Evolutionary conservation across 345 rosid genomes (phyloP).

Genomic region (Corchorus capsularis): DNA sequence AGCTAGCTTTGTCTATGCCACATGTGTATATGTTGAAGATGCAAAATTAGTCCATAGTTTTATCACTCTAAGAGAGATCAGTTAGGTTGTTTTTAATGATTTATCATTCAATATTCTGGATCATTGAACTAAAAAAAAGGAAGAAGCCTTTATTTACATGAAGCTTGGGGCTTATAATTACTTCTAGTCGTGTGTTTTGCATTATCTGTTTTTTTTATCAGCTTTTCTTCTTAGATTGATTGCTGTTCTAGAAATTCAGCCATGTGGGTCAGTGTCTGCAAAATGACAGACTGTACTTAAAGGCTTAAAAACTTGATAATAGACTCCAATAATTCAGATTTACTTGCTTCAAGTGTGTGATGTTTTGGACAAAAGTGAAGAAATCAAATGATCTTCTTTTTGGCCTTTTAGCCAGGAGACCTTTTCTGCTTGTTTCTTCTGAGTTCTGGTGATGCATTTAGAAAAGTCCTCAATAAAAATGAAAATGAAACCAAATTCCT

Average conservation of each 20-base stretch:
- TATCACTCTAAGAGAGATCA: slow-evolving; percentile 27
- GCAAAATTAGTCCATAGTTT: slow-evolving; percentile 26
- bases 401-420: not conserved
- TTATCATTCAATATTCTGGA: slow-evolving; percentile 32
- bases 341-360: slow-evolving; percentile 17
- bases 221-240: slow-evolving; percentile 18
- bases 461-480: too few species aligned
- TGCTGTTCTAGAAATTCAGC: slow-evolving; percentile 20
- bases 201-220: not conserved
- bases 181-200: not conserved
- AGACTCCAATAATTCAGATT: slow-evolving; percentile 24
- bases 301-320: slow-evolving; percentile 25
- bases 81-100: slow-evolving; percentile 32
- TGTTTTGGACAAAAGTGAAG: not conserved
- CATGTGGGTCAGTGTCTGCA: slow-evolving; percentile 17
- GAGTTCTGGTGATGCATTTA: not conserved
- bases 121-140: slow-evolving; percentile 29
- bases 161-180: slow-evolving; percentile 23
- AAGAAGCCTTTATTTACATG: slow-evolving; percentile 28
- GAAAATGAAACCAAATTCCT: too few species aligned
- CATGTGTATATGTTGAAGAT: slow-evolving; percentile 41
- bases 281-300: slow-evolving; percentile 5
- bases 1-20: slow-evolving; percentile 23
- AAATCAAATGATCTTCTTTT: not conserved
- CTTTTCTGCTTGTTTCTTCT: slow-evolving; percentile 1